Evolutionary conservation across 1,284 basidiomycete genomes (phyloP).

Genomic region (Exsudoporus floridanus): DNA sequence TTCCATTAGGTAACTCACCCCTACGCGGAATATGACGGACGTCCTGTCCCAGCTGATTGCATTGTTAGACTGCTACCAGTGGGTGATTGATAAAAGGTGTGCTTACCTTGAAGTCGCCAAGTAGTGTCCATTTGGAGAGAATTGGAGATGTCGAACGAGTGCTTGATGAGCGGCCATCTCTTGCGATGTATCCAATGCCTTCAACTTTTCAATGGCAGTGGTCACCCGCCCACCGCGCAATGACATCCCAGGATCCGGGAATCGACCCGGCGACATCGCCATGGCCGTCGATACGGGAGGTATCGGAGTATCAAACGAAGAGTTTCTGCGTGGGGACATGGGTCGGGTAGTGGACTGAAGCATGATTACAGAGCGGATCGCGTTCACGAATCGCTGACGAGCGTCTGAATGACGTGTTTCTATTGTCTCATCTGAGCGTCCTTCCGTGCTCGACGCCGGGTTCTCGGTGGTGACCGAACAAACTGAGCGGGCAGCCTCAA

Average conservation of each 20-base stretch:
- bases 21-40: conserved; percentile 69
- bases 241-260: conserved; percentile 41
- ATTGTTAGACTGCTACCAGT: conserved; percentile 11
- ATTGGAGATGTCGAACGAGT: conserved; percentile 41
- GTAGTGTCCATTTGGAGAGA: conserved; percentile 42
- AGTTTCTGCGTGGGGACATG: conserved; percentile 33
- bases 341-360: conserved; percentile 38
- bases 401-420: conserved; percentile 31
- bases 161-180: conserved; percentile 41
- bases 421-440: conserved; percentile 28
- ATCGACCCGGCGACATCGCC: conserved; percentile 37
- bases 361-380: conserved; percentile 51
- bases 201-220: conserved; percentile 57
- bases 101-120: conserved; percentile 39
- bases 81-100: neutral
- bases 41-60: conserved; percentile 70
- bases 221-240: conserved; percentile 55
- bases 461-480: conserved; percentile 30
- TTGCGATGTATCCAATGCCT: conserved; percentile 54
- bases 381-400: conserved; percentile 40
- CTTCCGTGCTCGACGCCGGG: conserved; percentile 31
- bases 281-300: conserved; percentile 26
- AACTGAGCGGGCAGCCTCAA: conserved; percentile 24
- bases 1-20: conserved; percentile 41
- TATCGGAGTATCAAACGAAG: conserved; percentile 31